Evolutionary conservation across 345 rosid species (phyloP), one percentile per base, ranked within the genome.

Genomic region (Pistacia atlantica): DNA sequence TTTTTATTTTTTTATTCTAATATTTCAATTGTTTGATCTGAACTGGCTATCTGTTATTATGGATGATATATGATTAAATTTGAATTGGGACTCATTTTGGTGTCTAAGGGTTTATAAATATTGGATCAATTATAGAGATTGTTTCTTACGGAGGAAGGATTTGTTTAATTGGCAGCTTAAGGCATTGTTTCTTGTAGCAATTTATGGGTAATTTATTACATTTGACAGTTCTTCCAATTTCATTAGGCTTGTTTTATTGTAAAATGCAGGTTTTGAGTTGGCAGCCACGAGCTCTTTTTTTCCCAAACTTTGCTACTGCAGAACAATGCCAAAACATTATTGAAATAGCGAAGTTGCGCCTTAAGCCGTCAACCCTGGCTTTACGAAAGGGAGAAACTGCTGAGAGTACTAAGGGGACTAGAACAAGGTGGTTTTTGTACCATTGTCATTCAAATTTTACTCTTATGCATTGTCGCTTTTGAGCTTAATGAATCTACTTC

Each of bases 201-300:
- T n/a, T 64, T n/a, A 0, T 20, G 20, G 13, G 33, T 49, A 31
- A 8, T 51, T 49, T 37, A 37, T 42, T 42, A 42, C 46, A 42
- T 5, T 42, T 5, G 46, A 7, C 16, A 10, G 31, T 25, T 66
- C 25, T 71, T 8, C 45, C 65, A 38, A 18, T 72, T 60, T 54
- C 3, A 4, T 25, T 49, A 52, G 45, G 28, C 42, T 14, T 11
- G 64, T 70, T 9, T 65, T 74, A 69, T 64, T 61, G 3, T 46
- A 77, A 35, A 13, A 25, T 80, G 63, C 73, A 91, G 97, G 90
- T 90, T 33, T 81, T 92, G 73, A 92, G 97, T 79, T 92, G 94
- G 97, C 86, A 74, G 75, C 97, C 97, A 37, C 82, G 92, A 72
- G 97, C 92, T 72, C 77, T 88, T 68, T 90, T 90, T 79, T 92